Base-by-base conservation (phyloP, 2,329 filamentous ascomycete genomes). In the Graphiopsis chlorocephala region DNA sequence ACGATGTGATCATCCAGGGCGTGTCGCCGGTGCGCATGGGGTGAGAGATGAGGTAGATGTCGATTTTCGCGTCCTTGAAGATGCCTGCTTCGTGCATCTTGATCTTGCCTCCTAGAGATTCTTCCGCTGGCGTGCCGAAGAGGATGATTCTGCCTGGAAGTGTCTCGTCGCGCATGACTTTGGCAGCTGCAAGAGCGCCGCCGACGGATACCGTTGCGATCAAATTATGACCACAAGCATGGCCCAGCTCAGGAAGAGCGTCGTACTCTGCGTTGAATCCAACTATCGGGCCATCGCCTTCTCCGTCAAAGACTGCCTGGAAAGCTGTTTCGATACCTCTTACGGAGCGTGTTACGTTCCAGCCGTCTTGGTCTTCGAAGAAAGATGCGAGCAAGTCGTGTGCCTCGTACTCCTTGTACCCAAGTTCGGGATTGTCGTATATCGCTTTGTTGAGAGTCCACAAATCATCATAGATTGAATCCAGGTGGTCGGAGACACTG, bases 341-440 rank as follows among this genome's bases (percentile, higher is more conserved):
- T 11, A 48, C 29, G 2, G 82, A 83, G 33, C 47, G 45, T 23
- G 45, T 53, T 20, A 62, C 60, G 23, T 62, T 38, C 60, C 60
- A 57, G 38, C 78, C 80, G 7, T 45, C 31, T 48, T 52, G 29
- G 2, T 52, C 33, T 38, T 38, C 47, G 23, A 85, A 75, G 65
- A 83, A 86, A 6, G 76, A 75, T 0, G 82, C 84, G 58, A 86
- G 73, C 3, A 80, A 75, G 15, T 82, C 77, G 68, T 86, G 84
- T 0, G 83, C 82, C 48, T 81, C 80, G 64, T 76, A 76, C 65
- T 85, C 82, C 42, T 83, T 68, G 66, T 78, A 84, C 0, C 77
- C 79, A 0, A 83, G 72, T 67, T 85, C 83, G 0, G 83, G 83
- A 62, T 84, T 45, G 29, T 52, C 60, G 45, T 62, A 33, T 23